Evolutionary conservation across 2,329 filamentous ascomycete genomes (phyloP).

Genomic region (Fusarium paranaense): DNA sequence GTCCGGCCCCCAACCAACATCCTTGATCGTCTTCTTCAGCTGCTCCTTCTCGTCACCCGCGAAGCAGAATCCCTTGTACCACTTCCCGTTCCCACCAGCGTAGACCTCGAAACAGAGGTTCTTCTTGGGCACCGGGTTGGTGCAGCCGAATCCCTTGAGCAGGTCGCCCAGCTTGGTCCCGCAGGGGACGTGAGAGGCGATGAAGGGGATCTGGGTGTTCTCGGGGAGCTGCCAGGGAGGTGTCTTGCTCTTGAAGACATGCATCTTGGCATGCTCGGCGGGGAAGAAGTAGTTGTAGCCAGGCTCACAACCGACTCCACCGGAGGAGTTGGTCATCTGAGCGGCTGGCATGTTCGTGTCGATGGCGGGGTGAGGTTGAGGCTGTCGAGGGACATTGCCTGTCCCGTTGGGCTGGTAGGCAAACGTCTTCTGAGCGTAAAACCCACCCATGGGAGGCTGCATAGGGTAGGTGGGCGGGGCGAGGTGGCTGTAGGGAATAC

Average conservation of each 20-base stretch:
- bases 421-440: constrained; percentile 42
- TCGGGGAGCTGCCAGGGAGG: constrained; percentile 65
- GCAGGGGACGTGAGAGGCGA: constrained; percentile 64
- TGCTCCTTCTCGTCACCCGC: constrained; percentile 61
- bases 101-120: constrained; percentile 70
- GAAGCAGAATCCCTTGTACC: constrained; percentile 68
- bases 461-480: constrained; percentile 8
- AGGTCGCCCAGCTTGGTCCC: constrained; percentile 67
- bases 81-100: constrained; percentile 66
- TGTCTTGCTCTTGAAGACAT: constrained; percentile 64
- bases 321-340: constrained; percentile 67
- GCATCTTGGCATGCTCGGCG: constrained; percentile 67
- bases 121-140: constrained; percentile 61
- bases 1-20: constrained; percentile 69
- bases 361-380: constrained; percentile 56
- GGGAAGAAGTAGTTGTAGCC: constrained; percentile 75
- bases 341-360: constrained; percentile 61
- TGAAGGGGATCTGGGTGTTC: constrained; percentile 58
- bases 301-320: constrained; percentile 68
- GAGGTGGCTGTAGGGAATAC: constrained; percentile 14
- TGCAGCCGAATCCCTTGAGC: constrained; percentile 68
- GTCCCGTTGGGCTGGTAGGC: constrained; percentile 54
- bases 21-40: constrained; percentile 62
- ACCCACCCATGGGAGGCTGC: constrained; percentile 39
- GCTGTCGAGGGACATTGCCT: constrained; percentile 52